Evolutionary conservation across 768 basidiomycete species (phyloP), one percentile per base, ranked within the genome.

Genomic region (Leccinellum rugosiceps): DNA sequence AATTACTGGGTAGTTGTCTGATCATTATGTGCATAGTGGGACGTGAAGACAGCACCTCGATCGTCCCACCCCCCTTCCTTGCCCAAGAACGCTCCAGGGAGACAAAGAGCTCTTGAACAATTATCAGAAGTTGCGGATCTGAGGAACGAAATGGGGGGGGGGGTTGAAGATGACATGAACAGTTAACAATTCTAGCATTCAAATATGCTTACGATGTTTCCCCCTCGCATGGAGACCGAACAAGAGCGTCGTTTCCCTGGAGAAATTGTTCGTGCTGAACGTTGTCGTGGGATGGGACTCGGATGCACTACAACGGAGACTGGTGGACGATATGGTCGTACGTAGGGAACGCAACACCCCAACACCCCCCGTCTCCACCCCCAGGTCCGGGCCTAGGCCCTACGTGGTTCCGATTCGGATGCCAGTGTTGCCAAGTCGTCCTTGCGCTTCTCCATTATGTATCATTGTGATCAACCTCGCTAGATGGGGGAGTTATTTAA

Each of bases 401-500:
- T 23, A 57, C 19, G n/a, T 21, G 31, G 28, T 32, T 41, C 57
- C 43, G 26, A 52, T 46, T 50, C 48, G 30, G 48, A 49, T 43
- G 41, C 41, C 41, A 43, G 19, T n/a, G 47, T 50, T 50, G 49
- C 28, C 23, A 23, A 32, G 56, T 53, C 45, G 19, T 53, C 34
- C 50, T 32, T 56, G 26, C 10, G 63, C 56, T 68, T 62, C 62
- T 34, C 49, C 73, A 98, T 96, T 50, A 93, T 91, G 75, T 19
- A 43, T 43, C 19, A 43, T 91, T 85, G 79, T 96, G 90, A 97
- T 98, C 81, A 98, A 97, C 74, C 84, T 90, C 45, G 95, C 94
- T 76, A 98, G 96, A 73, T 97, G 93, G 34, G 94, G 41, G 95
- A 75, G 96, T 94, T 76, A 94, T 98, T 98, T 98, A 56, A 64